phyloP scores from a whole-genome alignment of 1,284 basidiomycete genomes.

The Cystobasidium slooffiae region DNA sequence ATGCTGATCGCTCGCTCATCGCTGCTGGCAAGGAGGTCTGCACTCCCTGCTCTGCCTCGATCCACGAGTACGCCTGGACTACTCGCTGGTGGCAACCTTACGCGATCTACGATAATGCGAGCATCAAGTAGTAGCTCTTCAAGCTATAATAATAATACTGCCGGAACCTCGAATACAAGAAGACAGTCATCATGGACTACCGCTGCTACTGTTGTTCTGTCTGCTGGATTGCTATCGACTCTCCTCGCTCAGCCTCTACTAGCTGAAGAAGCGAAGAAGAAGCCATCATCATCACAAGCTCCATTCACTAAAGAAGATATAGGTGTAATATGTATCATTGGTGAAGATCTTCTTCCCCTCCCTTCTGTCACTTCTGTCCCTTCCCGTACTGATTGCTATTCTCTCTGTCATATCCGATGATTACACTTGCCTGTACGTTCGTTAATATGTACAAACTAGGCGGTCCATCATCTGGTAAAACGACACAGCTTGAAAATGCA shows the following conservation, averaged over 20 bases:
- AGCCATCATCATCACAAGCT: background rate
- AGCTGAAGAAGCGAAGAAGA: conserved; percentile 17
- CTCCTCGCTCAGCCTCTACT: conserved; percentile 5
- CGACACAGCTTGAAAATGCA: conserved; percentile 49
- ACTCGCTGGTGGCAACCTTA: no score
- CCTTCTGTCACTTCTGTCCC: background rate
- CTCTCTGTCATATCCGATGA: no score
- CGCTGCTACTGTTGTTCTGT: background rate
- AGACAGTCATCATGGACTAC: background rate
- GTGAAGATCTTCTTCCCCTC: background rate
- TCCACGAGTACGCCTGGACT: no score
- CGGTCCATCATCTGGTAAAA: conserved; percentile 48
- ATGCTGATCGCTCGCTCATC: no score
- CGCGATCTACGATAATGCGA: no score
- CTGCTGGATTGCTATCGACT: conserved; percentile 5
- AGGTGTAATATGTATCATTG: conserved; percentile 37
- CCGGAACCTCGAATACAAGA: no score
- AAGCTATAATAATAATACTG: no score
- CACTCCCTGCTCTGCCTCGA: no score
- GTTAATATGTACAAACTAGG: conserved; percentile 27
- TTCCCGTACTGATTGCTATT: no score
- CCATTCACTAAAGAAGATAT: conserved; percentile 29
- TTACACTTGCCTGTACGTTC: background rate
- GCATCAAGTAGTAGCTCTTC: no score
- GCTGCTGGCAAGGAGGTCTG: no score